A percentile compares a stretch with the other conserved stretches of the same genome.
Conservation (phyloP, 257 asterid genomes). For the Ballota nigra region DNA sequence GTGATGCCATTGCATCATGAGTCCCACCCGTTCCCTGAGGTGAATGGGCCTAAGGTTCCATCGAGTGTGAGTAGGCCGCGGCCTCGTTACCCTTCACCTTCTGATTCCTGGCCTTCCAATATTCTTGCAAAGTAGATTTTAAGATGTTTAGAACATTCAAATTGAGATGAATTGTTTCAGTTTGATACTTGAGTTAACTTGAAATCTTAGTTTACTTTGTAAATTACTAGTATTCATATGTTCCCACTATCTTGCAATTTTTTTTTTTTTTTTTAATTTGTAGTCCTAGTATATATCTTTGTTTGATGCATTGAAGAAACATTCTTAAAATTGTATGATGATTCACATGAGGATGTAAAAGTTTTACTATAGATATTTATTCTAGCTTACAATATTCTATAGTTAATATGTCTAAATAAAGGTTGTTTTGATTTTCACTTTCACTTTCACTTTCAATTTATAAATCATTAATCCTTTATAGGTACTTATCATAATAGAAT, state of each 20-base stretch:
- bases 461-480: neutral
- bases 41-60: conserved; percentile 22
- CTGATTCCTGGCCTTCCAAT: conserved; percentile 61
- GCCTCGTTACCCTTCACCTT: conserved; percentile 67
- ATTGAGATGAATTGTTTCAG: neutral
- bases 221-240: conserved; percentile 11
- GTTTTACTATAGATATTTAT: neutral
- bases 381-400: neutral
- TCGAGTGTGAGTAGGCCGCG: conserved; percentile 56
- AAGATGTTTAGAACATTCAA: conserved; percentile 21
- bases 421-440: neutral
- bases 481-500: neutral
- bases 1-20: conserved; percentile 49
- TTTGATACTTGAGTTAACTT: conserved; percentile 18
- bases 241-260: neutral
- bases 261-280: neutral
- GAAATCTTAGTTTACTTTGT: conserved; percentile 17
- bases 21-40: conserved; percentile 29
- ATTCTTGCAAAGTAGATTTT: conserved; percentile 39
- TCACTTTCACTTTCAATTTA: too few species aligned
- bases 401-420: neutral
- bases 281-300: neutral
- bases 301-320: neutral
- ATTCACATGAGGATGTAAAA: neutral
- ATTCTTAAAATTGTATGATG: neutral